Base-by-base conservation (phyloP, 495 filamentous ascomycete genomes). In the Pseudotulostoma volvatum region DNA sequence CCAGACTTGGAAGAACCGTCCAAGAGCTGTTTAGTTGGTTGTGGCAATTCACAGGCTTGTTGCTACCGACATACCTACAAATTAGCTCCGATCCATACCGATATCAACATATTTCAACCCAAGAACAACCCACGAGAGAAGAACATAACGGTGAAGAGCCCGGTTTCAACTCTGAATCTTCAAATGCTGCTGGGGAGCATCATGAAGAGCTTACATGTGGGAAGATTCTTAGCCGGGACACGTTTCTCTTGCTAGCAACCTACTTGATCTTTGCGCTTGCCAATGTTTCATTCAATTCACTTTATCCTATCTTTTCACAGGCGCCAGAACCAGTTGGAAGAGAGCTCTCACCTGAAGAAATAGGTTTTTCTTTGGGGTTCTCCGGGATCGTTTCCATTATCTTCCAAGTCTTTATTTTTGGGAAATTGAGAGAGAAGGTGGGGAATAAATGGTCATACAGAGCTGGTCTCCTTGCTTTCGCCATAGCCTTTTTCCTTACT, bases 251-350 rank as follows among this genome's bases (percentile, higher is more conserved):
- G 0, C 70, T 95, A 7, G 50, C 71, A 19, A 88, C 85, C 1
- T 93, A 87, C 48, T 63, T 87, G 19, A 77, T 94, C 25, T 94
- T 95, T 52, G 83, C 92, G 38, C 67, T 95, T 18, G 73, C 77
- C 37, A 93, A 94, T 53, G 77, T 92, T 42, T 77, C 83, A 8
- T 94, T 84, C 67, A 90, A 85, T 50, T 82, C 82, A 15, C 64
- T 95, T 1, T 95, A 92, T 47, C 84, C 90, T 0, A 88, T 96
- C 34, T 97, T 95, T 47, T 79, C 74, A 5, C 76, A 84, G 38
- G 74, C 78, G 1, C 51, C 64, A 3, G 70, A 74, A 0, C 90
- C 90, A 0, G 74, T 72, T 0, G 90, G 90, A 14, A 76, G 92
- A 30, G 59, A 68, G 0, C 67, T 95, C 0, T 73, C 70, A 0